phyloP scores from a whole-genome alignment of 345 rosid species.

The Abelmoschus esculentus region DNA sequence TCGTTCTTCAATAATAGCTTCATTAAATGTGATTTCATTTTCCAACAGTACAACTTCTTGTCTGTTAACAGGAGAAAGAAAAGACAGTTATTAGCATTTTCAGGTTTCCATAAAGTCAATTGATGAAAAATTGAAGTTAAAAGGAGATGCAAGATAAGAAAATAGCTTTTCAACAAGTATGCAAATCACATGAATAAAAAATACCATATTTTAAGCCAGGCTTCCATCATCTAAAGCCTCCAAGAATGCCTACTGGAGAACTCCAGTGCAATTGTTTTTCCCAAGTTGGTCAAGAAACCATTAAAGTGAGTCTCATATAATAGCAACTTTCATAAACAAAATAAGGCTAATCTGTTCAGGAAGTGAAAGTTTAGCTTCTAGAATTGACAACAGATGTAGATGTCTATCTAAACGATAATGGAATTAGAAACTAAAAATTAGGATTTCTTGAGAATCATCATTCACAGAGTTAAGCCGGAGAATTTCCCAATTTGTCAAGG shows the following conservation, averaged over 20 bases:
- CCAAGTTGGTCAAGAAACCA: not conserved
- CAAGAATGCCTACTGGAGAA: not conserved
- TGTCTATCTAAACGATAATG: not conserved
- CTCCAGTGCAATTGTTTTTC: not conserved
- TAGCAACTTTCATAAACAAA: not conserved
- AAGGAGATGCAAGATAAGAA: not conserved
- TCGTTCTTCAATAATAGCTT: conserved; percentile 66
- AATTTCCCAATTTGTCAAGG: not conserved
- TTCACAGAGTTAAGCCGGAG: not conserved
- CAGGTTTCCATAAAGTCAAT: not conserved
- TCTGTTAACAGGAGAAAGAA: conserved; percentile 17
- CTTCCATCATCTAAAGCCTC: not conserved
- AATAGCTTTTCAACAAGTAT: not conserved
- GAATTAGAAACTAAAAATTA: not conserved
- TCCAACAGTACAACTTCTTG: conserved; percentile 49
- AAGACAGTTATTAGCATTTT: not conserved
- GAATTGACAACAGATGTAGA: not conserved
- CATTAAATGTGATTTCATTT: conserved; percentile 63
- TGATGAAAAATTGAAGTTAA: not conserved
- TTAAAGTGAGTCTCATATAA: not conserved
- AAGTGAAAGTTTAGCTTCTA: not conserved
- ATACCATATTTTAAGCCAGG: not conserved
- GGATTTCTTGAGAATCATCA: conserved; percentile 1
- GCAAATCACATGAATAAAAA: not conserved
- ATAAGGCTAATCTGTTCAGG: not conserved